Evolutionary conservation across 495 filamentous ascomycete species (phyloP).

Genomic region (Lasiosphaeris hirsuta): DNA sequence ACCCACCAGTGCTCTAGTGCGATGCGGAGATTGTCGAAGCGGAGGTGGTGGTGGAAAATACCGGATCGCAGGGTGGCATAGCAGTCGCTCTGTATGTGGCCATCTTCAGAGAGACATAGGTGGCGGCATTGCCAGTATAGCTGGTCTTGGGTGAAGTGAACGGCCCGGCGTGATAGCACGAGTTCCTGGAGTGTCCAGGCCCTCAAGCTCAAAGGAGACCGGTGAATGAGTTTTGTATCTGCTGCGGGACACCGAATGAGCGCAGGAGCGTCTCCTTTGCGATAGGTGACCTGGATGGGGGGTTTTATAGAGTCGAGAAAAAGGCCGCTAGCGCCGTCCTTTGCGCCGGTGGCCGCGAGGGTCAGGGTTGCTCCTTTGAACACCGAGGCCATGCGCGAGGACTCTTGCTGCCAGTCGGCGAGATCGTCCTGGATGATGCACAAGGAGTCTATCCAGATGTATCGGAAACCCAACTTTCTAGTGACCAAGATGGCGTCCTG

Average conservation of each 20-base stretch:
- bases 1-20: neutral
- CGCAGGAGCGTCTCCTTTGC: neutral
- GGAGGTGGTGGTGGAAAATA: no score
- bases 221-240: neutral
- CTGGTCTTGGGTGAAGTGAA: neutral
- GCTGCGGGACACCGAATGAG: neutral
- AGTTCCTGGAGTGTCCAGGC: constrained; percentile 1
- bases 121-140: constrained; percentile 1
- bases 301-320: neutral
- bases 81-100: neutral
- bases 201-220: neutral
- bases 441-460: neutral
- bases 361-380: neutral
- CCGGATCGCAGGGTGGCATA: no score
- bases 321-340: neutral
- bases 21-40: neutral
- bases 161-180: neutral
- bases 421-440: neutral
- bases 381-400: neutral
- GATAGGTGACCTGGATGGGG: neutral
- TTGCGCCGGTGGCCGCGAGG: neutral
- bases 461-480: neutral
- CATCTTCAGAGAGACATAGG: neutral
- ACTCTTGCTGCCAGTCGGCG: neutral
- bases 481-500: neutral